phyloP scores from a whole-genome alignment of 805 yeast species.

The Candida vaughaniae region DNA sequence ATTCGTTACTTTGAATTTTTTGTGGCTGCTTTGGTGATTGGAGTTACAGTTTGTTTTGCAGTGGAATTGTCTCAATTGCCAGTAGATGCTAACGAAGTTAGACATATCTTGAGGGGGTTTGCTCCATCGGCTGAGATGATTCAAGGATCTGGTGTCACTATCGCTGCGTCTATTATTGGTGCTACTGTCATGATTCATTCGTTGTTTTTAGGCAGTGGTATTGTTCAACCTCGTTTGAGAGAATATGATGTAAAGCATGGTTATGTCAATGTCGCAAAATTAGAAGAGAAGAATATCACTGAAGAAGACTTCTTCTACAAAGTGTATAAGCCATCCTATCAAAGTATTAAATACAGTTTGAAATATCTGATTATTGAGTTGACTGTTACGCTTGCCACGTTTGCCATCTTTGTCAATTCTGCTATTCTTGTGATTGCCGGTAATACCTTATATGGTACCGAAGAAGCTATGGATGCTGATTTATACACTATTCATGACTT shows the following conservation, averaged over 20 bases:
- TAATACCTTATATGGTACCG: conserved; percentile 66
- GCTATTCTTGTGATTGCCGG: conserved; percentile 84
- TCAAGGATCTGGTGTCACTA: conserved; percentile 42
- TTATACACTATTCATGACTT: conserved; percentile 72
- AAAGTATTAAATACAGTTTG: conserved; percentile 72
- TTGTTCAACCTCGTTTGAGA: conserved; percentile 48
- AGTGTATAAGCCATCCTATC: conserved; percentile 64
- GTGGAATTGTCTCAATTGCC: conserved; percentile 42
- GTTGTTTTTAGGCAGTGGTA: conserved; percentile 47
- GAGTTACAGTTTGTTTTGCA: conserved; percentile 46
- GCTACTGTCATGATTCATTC: conserved; percentile 55
- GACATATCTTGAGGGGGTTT: conserved; percentile 43
- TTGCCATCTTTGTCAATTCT: conserved; percentile 84
- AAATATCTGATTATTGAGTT: conserved; percentile 73
- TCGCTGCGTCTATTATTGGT: conserved; percentile 49
- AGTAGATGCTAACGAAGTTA: conserved; percentile 20
- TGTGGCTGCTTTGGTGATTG: conserved; percentile 42
- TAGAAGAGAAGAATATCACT: conserved; percentile 11
- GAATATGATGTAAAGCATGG: conserved; percentile 44
- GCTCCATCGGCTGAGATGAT: conserved; percentile 44
- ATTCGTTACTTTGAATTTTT: conserved; percentile 39
- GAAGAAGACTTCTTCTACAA: conserved; percentile 34
- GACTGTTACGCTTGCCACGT: conserved; percentile 64
- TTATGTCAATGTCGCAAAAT: conserved; percentile 22
- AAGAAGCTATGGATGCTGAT: conserved; percentile 79